phyloP scores from a whole-genome alignment of 768 basidiomycete species.

The Xanthoconium stramineum region DNA sequence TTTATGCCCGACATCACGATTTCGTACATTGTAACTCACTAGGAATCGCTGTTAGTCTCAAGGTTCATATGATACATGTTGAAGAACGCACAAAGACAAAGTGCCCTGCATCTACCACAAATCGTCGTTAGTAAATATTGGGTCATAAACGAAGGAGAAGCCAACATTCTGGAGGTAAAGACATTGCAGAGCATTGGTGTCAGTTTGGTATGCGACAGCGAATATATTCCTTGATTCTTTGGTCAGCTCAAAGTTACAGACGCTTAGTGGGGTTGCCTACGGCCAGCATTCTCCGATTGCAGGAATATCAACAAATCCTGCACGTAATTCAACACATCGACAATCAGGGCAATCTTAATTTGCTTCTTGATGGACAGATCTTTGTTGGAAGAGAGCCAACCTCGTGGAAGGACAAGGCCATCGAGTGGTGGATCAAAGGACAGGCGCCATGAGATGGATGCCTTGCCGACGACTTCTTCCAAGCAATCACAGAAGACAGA shows the following conservation, averaged over 20 bases:
- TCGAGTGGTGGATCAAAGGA: conserved; percentile 31
- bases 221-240: not conserved
- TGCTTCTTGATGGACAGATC: conserved; percentile 15
- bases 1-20: not conserved
- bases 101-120: conserved; percentile 40
- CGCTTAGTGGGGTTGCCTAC: conserved; percentile 16
- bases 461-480: conserved; percentile 44
- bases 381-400: conserved; percentile 41
- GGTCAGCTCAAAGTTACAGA: not conserved
- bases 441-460: conserved; percentile 36
- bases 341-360: conserved; percentile 40
- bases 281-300: conserved; percentile 24
- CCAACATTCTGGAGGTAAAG: conserved; percentile 51
- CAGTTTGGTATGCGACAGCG: conserved; percentile 7
- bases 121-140: not conserved
- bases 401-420: conserved; percentile 49
- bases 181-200: conserved; percentile 29
- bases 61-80: not conserved
- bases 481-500: conserved; percentile 49
- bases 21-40: conserved; percentile 29
- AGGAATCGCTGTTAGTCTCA: not conserved
- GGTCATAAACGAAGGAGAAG: not conserved
- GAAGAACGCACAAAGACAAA: conserved; percentile 44
- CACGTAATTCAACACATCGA: conserved; percentile 18
- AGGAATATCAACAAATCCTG: conserved; percentile 28